Base-by-base conservation (phyloP, 2,329 filamentous ascomycete genomes). In the Pseudogymnoascus sp. region DNA sequence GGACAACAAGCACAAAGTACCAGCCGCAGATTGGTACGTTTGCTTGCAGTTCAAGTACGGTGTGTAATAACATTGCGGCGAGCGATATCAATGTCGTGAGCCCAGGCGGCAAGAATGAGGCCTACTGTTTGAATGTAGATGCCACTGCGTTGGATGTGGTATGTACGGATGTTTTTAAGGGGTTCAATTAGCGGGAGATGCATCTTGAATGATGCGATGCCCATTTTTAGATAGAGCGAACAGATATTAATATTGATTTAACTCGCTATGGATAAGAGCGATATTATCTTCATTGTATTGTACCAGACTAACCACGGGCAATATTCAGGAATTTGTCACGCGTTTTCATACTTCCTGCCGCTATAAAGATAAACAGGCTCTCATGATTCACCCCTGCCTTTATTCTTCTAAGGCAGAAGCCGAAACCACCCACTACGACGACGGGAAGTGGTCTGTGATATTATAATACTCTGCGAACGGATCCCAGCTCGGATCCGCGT, bases 401-500 rank as follows among this genome's bases (percentile, higher is more conserved):
- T 9, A 51, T 21, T 6, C 5, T n/a, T 8, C 8, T 2, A 51
- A 33, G 27, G 8, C 27, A 27, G 3, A 5, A 51, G 10, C 8
- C 2, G 3, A 4, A 51, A 17, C 4, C 44, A 51, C 27, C 13
- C 7, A 17, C 9, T 51, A 51, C 7, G 8, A 51, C n/a, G 7
- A 51, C 27, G 44, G 44, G 4, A 51, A 33, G 31, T 51, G 44
- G 10, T 51, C 44, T 4, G 44, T 51, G 7, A 51, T 31, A 17
- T 58, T 58, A 41, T 60, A 64, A 41, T 38, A 27, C 65, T 73
- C 72, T n/a, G 81, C 80, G 75, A 85, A 88, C 0, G 81, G 81
- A 73, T 88, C 85, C 15, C 74, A 69, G 3, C 66, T 72, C 1
- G 79, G 61, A 66, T 87, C 79, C 4, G 66, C 67, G 65, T 82